These are phyloP conservation scores for Rosa chinensis DNA, from an alignment of 306 rosid genomes.

Conservation along the genomic window DNA sequence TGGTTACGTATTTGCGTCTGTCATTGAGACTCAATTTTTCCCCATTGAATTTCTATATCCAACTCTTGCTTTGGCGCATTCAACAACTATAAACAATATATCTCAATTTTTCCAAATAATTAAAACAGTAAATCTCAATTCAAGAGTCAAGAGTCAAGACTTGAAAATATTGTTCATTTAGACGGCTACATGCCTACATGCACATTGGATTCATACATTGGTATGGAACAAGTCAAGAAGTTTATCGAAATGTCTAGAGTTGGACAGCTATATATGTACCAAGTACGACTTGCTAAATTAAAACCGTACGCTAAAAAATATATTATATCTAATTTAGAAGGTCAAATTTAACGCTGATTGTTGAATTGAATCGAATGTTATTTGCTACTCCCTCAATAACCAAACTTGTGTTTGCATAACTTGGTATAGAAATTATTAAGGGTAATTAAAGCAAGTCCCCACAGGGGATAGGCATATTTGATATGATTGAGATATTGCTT, in stretches of 20 bases:
- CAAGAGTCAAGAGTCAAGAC: background rate
- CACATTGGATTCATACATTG: background rate
- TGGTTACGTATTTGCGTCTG: conserved; percentile 11
- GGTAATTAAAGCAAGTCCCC: background rate
- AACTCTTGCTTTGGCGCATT: background rate
- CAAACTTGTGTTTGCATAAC: background rate
- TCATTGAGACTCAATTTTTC: background rate
- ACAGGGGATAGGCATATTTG: background rate
- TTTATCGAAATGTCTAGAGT: background rate
- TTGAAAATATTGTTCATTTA: background rate
- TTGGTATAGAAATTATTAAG: background rate
- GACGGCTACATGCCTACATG: background rate
- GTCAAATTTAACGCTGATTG: background rate
- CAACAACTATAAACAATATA: background rate
- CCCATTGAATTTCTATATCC: background rate
- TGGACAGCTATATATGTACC: too few species aligned
- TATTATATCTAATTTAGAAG: background rate
- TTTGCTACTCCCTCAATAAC: background rate
- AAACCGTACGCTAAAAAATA: too few species aligned
- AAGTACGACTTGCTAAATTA: too few species aligned
- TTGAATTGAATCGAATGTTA: too few species aligned
- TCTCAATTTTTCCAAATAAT: background rate
- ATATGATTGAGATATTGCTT: background rate
- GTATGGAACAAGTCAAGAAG: background rate
- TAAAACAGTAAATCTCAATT: background rate